Percentiles rank a stretch among this genome's conserved stretches.
phyloP scores from a whole-genome alignment of 2,329 filamentous ascomycete genomes.

The Fulvia fulva region DNA sequence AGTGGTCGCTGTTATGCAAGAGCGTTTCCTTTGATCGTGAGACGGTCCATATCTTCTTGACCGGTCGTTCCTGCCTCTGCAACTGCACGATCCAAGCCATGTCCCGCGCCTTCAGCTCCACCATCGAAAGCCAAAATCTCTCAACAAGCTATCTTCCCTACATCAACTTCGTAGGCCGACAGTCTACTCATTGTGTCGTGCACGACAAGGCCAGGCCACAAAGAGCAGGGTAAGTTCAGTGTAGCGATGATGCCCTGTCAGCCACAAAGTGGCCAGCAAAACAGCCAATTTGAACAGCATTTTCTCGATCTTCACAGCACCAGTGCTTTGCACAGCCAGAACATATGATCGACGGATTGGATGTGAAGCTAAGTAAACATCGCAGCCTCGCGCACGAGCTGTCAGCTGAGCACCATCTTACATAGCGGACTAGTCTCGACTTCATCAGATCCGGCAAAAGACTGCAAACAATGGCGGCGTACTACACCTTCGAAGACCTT shows the following conservation, averaged over 20 bases:
- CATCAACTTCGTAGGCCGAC: neutral
- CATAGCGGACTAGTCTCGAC: neutral
- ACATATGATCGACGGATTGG: neutral
- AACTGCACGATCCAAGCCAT: neutral
- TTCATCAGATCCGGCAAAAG: neutral
- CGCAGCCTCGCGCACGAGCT: too few species aligned
- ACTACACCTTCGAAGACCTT: conserved; percentile 36
- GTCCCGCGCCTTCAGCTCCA: neutral
- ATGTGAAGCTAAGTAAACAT: too few species aligned
- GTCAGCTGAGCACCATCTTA: neutral
- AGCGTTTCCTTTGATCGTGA: neutral
- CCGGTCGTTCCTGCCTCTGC: neutral
- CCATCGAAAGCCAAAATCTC: neutral
- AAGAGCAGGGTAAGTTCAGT: too few species aligned
- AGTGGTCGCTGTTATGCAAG: neutral
- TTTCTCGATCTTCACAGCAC: too few species aligned
- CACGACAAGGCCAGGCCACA: too few species aligned
- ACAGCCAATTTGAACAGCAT: too few species aligned
- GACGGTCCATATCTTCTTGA: too few species aligned
- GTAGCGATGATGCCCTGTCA: too few species aligned
- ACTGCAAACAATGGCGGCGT: conserved; percentile 28
- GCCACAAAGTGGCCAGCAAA: too few species aligned
- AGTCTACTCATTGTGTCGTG: neutral
- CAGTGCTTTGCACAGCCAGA: neutral
- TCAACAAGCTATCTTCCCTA: neutral